These are phyloP conservation scores for Pythium plurisporium DNA, from an alignment of 352 stramenopile genomes.

Conservation along the genomic window DNA sequence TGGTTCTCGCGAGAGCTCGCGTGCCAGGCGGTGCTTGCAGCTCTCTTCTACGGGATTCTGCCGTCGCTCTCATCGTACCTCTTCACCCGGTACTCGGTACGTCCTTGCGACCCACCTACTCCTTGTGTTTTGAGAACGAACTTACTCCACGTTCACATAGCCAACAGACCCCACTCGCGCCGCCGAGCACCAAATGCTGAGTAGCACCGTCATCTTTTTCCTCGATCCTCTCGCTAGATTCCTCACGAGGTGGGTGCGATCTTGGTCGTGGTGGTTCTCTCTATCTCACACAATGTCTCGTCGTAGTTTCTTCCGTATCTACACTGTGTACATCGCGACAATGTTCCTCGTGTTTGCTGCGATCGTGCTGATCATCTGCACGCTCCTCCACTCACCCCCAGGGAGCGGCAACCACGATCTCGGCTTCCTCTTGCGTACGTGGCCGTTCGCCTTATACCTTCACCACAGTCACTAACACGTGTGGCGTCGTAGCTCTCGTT, in stretches of 20 bases:
- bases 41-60: constrained; percentile 58
- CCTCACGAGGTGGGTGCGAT: constrained; percentile 26
- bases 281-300: neutral
- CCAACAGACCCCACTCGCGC: constrained; percentile 27
- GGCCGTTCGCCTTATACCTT: neutral
- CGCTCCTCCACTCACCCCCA: constrained; percentile 34
- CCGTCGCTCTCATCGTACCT: constrained; percentile 64
- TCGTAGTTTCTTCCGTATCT: constrained; percentile 37
- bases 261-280: neutral
- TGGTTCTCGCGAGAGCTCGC: constrained; percentile 40
- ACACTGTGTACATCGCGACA: constrained; percentile 42
- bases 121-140: no score
- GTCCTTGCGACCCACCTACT: neutral
- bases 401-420: constrained; percentile 21
- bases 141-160: neutral
- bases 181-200: constrained; percentile 43
- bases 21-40: constrained; percentile 49
- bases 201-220: constrained; percentile 44
- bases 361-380: constrained; percentile 45
- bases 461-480: neutral
- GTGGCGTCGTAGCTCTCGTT: constrained; percentile 33
- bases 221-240: constrained; percentile 44
- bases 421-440: constrained; percentile 58
- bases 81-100: constrained; percentile 61
- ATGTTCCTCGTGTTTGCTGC: constrained; percentile 31